Evolutionary conservation across 164 flowering plant species (phyloP), one percentile per base, ranked within the genome.

Genomic region (Magnolia officinalis): DNA sequence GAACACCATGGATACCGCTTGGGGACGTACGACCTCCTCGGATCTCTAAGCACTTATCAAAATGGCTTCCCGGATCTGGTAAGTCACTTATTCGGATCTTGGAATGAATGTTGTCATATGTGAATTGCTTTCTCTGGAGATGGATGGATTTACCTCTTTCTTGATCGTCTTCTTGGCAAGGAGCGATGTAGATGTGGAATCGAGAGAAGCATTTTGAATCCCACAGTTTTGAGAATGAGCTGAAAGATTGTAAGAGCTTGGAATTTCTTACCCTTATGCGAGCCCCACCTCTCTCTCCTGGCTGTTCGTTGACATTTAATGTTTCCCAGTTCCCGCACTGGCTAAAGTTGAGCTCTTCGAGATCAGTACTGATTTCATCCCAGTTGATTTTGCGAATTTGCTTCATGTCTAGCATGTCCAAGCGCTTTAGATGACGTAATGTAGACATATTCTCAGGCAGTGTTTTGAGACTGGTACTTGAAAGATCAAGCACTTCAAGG

Each of bases 401-500:
- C 50, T 68, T 64, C 26, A 37, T 68, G 50, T 29, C 6, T 4
- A 68, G 50, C 16, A 37, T 68, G 16, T 68, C 49, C 51, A 68
- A 16, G 1, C 10, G 49, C 20, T 16, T 16, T 2, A 68, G 51
- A 19, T 9, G 10, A 11, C 8, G 0, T n/a, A 4, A 0, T 1
- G 0, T 13, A 4, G 20, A 18, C 0, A 64, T 21, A 8, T 4
- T 24, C 8, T 0, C 4, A 6, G 21, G 67, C 10, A 68, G 6
- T 11, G 29, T 19, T 68, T 1, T 0, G 8, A 68, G 19, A 2
- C 18, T 4, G 49, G 71, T 68, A 29, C 50, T 51, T 4, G 51
- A 68, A n/a, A 68, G 71, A 29, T 68, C 71, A 65, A 65, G 68
- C 1, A 2, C 37, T 26, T 65, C 68, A 24, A 65, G 31, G 68